Evolutionary conservation across 1,284 basidiomycete genomes (phyloP).

Genomic region (Peniophora sp.): DNA sequence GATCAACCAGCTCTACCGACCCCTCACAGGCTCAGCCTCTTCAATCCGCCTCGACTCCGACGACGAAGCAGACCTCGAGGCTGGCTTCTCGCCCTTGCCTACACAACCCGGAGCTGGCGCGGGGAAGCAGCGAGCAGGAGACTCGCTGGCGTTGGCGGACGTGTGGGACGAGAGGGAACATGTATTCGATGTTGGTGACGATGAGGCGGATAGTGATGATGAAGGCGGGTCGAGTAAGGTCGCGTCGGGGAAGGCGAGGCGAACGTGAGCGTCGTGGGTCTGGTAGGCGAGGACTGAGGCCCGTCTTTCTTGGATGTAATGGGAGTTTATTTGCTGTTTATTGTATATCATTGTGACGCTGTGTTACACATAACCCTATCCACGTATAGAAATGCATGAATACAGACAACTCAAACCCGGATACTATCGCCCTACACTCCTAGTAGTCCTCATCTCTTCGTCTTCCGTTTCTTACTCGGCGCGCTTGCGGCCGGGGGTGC

Average conservation of each 20-base stretch:
- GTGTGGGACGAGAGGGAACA: slow-evolving; percentile 78
- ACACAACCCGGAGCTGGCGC: slow-evolving; percentile 35
- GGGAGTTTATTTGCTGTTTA: too few relatives aligned
- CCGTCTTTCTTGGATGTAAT: too few relatives aligned
- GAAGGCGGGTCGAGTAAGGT: slow-evolving; percentile 1
- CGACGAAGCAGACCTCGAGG: slow-evolving; percentile 42
- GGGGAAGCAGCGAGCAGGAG: slow-evolving; percentile 20
- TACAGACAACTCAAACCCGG: too few relatives aligned
- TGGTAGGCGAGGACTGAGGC: too few relatives aligned
- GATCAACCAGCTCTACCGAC: slow-evolving; percentile 71
- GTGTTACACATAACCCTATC: too few relatives aligned
- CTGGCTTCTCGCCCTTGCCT: slow-evolving; percentile 58
- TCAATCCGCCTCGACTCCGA: slow-evolving; percentile 10
- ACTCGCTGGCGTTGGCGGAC: slow-evolving; percentile 33
- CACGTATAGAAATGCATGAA: too few relatives aligned
- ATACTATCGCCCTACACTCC: too few relatives aligned
- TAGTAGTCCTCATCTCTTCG: too few relatives aligned
- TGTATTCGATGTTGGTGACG: slow-evolving; percentile 58
- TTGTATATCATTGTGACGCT: too few relatives aligned
- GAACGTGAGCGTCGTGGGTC: too few relatives aligned
- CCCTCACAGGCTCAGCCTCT: slow-evolving; percentile 37
- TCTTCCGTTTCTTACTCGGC: too few relatives aligned
- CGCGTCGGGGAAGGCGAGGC: slow-evolving; percentile 7
- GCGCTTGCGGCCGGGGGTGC: too few relatives aligned
- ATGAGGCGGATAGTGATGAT: slow-evolving; percentile 12